A percentile compares a stretch with the other conserved stretches of the same genome.
phyloP scores from a whole-genome alignment of 176 grass and related monocot genomes.

The Ampelocalamus luodianensis region DNA sequence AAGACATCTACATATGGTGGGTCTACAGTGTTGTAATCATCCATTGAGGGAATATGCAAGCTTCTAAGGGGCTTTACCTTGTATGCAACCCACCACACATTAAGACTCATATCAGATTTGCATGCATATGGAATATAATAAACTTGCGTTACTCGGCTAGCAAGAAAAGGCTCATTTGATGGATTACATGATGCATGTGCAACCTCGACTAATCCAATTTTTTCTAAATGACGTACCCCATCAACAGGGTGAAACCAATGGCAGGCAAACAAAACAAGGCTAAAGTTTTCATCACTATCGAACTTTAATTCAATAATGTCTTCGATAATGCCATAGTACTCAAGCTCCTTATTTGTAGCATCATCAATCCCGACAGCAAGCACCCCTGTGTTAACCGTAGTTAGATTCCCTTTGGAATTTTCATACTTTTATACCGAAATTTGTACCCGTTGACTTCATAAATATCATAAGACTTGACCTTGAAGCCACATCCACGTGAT shows the following conservation, averaged over 20 bases:
- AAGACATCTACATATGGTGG: no score
- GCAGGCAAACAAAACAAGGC: neutral
- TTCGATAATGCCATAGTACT: no score
- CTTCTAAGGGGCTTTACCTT: neutral
- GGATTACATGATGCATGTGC: no score
- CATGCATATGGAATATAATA: conserved; percentile 6
- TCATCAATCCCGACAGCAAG: neutral
- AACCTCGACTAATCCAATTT: neutral
- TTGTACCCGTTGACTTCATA: conserved; percentile 23
- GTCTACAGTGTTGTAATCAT: neutral
- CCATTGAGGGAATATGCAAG: neutral
- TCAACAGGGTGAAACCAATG: neutral
- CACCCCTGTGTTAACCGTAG: neutral
- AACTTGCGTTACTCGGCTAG: neutral
- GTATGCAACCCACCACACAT: conserved; percentile 5
- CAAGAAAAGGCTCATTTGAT: no score
- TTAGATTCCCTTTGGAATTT: conserved; percentile 7
- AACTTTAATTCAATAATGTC: no score
- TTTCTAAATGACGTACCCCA: neutral
- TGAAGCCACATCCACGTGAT: conserved; percentile 2
- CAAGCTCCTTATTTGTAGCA: no score
- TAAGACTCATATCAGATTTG: neutral
- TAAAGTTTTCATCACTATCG: no score
- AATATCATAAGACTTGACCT: conserved; percentile 32
- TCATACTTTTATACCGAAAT: neutral